Evolutionary conservation across 2,329 filamentous ascomycete genomes (phyloP).

Genomic region (Aspergillus sp.): DNA sequence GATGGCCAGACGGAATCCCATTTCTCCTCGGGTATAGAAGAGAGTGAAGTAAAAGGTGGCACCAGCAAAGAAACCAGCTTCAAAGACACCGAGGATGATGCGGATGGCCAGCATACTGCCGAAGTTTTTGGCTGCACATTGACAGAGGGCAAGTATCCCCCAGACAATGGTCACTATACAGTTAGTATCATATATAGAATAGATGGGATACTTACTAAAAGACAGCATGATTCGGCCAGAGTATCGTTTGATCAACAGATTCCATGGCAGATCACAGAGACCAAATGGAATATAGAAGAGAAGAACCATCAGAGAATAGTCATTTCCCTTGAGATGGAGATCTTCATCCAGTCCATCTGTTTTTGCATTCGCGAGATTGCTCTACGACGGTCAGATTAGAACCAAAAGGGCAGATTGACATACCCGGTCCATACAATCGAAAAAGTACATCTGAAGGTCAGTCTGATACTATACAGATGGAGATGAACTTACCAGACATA

Average conservation of each 20-base stretch:
- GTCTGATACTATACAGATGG: slow-evolving; percentile 1
- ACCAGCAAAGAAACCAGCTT: slow-evolving; percentile 53
- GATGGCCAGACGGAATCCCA: slow-evolving; percentile 42
- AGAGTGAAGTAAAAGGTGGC: slow-evolving; percentile 52
- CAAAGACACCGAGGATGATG: slow-evolving; percentile 37
- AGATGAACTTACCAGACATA: slow-evolving; percentile 29
- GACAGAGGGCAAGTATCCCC: slow-evolving; percentile 35
- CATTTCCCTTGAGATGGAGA: slow-evolving; percentile 28
- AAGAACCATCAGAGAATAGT: slow-evolving; percentile 33
- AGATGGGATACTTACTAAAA: slow-evolving; percentile 7
- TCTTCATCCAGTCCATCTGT: slow-evolving; percentile 47
- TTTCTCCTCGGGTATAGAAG: slow-evolving; percentile 39
- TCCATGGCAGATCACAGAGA: slow-evolving; percentile 46
- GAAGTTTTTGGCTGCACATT: slow-evolving; percentile 48
- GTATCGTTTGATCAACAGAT: slow-evolving; percentile 30
- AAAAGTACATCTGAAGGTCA: slow-evolving; percentile 32
- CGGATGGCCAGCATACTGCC: slow-evolving; percentile 46
- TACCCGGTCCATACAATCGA: slow-evolving; percentile 28
- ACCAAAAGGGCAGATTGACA: not conserved
- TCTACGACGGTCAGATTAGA: slow-evolving; percentile 21
- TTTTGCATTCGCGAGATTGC: slow-evolving; percentile 43
- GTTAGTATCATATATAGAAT: slow-evolving; percentile 15
- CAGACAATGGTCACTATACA: slow-evolving; percentile 24
- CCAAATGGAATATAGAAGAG: slow-evolving; percentile 51
- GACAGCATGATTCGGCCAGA: slow-evolving; percentile 41